These are phyloP conservation scores for Xylariomycetidae sp. DNA, from an alignment of 2,329 filamentous ascomycete species.

Conservation along the genomic window DNA sequence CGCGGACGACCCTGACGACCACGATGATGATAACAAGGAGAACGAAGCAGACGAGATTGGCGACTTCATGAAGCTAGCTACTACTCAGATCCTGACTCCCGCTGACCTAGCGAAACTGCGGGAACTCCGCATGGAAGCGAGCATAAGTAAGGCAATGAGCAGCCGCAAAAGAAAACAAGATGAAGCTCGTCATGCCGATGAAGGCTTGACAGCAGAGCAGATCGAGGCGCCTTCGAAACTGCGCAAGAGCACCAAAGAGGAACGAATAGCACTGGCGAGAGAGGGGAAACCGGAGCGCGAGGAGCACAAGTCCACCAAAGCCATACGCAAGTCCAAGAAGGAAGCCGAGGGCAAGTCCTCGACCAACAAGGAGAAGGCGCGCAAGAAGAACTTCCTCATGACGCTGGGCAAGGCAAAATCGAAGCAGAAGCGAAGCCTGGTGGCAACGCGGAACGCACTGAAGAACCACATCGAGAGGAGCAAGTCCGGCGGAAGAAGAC, in stretches of 20 bases:
- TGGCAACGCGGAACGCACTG: conserved; percentile 76
- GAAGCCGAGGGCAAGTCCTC: conserved; percentile 86
- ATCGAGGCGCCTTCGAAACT: conserved; percentile 83
- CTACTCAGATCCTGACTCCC: conserved; percentile 87
- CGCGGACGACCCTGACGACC: conserved; percentile 29
- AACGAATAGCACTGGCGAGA: conserved; percentile 76
- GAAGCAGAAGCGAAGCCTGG: conserved; percentile 91
- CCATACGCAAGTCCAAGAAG: conserved; percentile 83
- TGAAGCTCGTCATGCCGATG: conserved; percentile 68
- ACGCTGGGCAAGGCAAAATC: conserved; percentile 91
- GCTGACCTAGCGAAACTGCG: conserved; percentile 93
- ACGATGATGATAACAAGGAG: conserved; percentile 41
- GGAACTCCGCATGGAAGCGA: conserved; percentile 73
- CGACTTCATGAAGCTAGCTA: conserved; percentile 71
- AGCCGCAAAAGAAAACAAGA: conserved; percentile 44
- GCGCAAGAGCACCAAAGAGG: conserved; percentile 83
- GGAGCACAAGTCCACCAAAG: conserved; percentile 82
- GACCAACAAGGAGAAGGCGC: conserved; percentile 93
- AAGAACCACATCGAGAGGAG: conserved; percentile 76
- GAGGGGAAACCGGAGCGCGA: conserved; percentile 74
- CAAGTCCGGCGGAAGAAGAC: conserved; percentile 78
- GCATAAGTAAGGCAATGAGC: conserved; percentile 61
- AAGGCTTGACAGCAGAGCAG: conserved; percentile 82
- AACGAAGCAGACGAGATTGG: conserved; percentile 34
- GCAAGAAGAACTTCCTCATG: conserved; percentile 99